Base-by-base conservation (phyloP, 176 grass and related monocot genomes). In the Oryza coarctata region DNA sequence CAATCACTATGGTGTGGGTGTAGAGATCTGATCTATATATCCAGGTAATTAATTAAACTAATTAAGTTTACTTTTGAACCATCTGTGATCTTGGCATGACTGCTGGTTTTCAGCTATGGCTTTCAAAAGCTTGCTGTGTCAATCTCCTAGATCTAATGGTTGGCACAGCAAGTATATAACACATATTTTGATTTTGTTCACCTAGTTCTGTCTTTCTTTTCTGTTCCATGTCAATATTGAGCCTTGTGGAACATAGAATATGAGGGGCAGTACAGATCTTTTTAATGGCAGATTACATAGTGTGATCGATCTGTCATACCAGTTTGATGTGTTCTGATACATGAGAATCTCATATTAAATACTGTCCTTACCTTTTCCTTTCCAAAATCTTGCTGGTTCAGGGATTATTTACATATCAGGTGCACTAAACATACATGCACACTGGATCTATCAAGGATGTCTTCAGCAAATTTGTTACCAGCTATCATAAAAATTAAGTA, bases 1-100 rank as follows among this genome's bases (percentile, higher is more conserved):
- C 27, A 61, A 64, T 86, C 38, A 25, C 67, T 68, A 58, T 75
- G 78, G 7, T 15, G 25, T 70, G 78, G 12, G 58, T 50, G n/a
- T 81, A 4, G 76, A 63, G 49, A 87, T 76, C 50, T 87, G 72
- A 87, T 82, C 78, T 76, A 39, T 27, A 76, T 47, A 61, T 38
- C 39, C 71, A 76, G 85, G 85, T 87, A 82, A 63, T 31, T 80
- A 68, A 14, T 67, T 70, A 35, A 60, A 76, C 10, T 44, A 44
- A 74, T 74, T 49, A 61, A 75, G 22, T 81, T 79, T 58, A 2
- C 13, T 81, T 28, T 62, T 61, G 14, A 75, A 49, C 29, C 2
- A 36, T 43, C 32, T 68, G 49, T 81, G 22, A 68, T 73, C 33
- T 86, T 75, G 10, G 3, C 39, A 62, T 36, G 64, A 66, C 45